Evolutionary conservation across 352 stramenopile genomes (phyloP), one percentile per base, ranked within the genome.

Genomic region (Phytophthora litchii): DNA sequence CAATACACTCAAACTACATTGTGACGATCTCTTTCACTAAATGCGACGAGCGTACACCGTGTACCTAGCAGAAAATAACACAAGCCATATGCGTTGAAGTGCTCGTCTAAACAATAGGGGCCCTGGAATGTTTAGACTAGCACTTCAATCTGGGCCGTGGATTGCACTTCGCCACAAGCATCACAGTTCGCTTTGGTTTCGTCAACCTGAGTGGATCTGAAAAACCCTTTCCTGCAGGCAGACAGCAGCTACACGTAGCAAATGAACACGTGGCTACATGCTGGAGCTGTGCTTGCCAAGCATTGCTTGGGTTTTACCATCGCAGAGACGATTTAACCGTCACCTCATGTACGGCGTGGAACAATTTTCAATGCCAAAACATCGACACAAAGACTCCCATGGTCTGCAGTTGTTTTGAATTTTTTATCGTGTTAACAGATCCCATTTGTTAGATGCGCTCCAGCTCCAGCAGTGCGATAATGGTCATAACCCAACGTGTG

Each of bases 41-140:
- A 56, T 35, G 27, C 45, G 25, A 40, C 36, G 19, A 45, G 27
- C 19, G 45, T 44, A 29, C 37, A 34, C 3, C 29, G 7, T 34
- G 29, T 34, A 34, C 3, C 29, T 7, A 11, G 10, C 29, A 34
- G 2, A 4, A 3, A 13, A 1, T n/a, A 27, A 48, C 29, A 34
- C 23, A 14, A 14, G 40, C 38, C 40, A 60, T 54, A 25, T 65
- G 58, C 41, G 14, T 60, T 65, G 56, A 65, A 65, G 47, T 54
- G 34, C 41, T 65, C 56, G 56, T 65, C 56, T 65, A 65, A 65
- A 65, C 56, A 65, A 60, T 48, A 60, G 16, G 8, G 17, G 14
- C 3, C 14, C 3, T 19, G 13, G 13, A 42, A 49, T 64, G 56
- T 65, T 65, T 48, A 65, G 56, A 65, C 56, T 65, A 47, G 13